Base-by-base conservation (phyloP, 129 eudicot genomes). In the Lonicera japonica region DNA sequence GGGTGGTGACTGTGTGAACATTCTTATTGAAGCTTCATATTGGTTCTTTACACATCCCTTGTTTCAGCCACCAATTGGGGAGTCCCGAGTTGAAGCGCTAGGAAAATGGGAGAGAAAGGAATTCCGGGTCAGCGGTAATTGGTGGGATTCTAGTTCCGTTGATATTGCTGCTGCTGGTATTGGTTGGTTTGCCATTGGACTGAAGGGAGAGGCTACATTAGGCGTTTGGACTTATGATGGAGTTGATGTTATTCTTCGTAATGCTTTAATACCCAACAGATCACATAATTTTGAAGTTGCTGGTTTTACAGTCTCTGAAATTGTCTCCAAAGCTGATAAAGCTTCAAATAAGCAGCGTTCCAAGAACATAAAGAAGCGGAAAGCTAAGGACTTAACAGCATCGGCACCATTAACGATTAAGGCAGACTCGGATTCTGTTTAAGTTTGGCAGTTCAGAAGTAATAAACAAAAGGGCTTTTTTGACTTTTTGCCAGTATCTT, bases 181-280 rank as follows among this genome's bases (percentile, higher is more conserved):
- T n/a, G 99, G 99, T 58, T 92, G 99, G 99, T 88, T 88, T 76
- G 91, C 95, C 23, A 79, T 88, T 68, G 95, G 95, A 59, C 70
- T 88, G 18, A 88, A 83, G 66, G 99, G 99, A 25, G 92, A 92
- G 61, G 99, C 99, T 34, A 25, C 0, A 10, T 65, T 88, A 45
- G 78, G 83, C 14, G 85, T 85, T 70, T 92, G 99, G 99, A 80
- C 99, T 0, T 92, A 88, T 39, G 96, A 85, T 22, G 96, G 99
- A 56, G 73, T 85, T 1, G 84, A 83, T 63, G 79, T 92, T 23
- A 50, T 79, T 25, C 39, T 59, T 61, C 81, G 96, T 36, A 85
- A 85, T 11, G 82, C 95, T 72, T 63, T 92, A 69, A 78, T 88
- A 66, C 88, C 89, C 40, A 79, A 78, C n/a, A 80, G 85, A 61